Evolutionary conservation across 257 asterid genomes (phyloP), one percentile per base, ranked within the genome.

Genomic region (Euphrasia confusa): DNA sequence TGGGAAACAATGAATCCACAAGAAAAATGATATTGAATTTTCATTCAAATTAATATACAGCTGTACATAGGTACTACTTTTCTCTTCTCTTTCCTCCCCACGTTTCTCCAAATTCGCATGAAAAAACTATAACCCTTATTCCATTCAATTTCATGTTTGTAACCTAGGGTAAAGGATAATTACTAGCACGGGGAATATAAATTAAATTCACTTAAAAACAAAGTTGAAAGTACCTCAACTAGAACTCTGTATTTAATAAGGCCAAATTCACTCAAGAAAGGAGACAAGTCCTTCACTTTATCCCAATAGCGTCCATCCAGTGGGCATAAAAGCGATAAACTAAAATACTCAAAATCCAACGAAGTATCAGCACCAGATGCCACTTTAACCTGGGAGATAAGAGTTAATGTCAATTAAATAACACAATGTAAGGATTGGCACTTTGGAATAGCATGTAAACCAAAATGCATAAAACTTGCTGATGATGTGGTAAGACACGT

Each of bases 231-330:
- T 58, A 83, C 96, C 99, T 92, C 99, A 55, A 92, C 97, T 21
- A 89, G 65, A 75, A 89, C 84, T 28, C 99, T 87, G 67, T 68
- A 89, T 57, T 77, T 87, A 52, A 84, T 92, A 44, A 89, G 86
- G 62, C 93, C 97, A 69, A 81, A 89, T 75, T 92, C 97, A 66
- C 97, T 82, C 89, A 78, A 63, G 66, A 78, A 81, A 39, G 88
- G 89, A 27, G 89, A 82, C 81, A 92, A 76, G 42, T 86, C 96
- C 80, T 86, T 85, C 61, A 86, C 96, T 79, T 92, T 89, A 55
- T 32, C 71, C 95, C 97, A 78, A 71, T 92, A 92, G 8, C 99
- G 97, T 10, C 99, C 99, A 75, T 92, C 99, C 72, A 92, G 63
- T 1, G 97, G 99, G 68, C 88, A 81, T 44, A 85, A 55, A 62